These are phyloP conservation scores for Chlorella sp. DNA, from an alignment of 139 green algal genomes.

Conservation along the genomic window DNA sequence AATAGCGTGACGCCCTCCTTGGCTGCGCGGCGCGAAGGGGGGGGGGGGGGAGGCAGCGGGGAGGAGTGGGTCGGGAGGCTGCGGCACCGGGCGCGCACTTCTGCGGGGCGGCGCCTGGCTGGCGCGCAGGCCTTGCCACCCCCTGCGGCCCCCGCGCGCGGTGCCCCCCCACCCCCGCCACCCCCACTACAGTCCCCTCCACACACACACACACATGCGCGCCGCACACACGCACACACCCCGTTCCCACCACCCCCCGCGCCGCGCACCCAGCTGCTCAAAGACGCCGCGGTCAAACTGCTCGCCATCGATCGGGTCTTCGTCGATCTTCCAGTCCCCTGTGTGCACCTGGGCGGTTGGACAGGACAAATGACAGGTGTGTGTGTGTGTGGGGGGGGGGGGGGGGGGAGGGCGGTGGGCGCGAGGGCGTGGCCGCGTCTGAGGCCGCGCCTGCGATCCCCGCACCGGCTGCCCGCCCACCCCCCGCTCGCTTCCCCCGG, in stretches of 20 bases:
- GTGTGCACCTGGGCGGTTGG: slow-evolving; percentile 94
- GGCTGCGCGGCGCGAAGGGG: slow-evolving; percentile 38
- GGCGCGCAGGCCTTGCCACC: not conserved
- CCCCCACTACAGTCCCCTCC: too few species aligned
- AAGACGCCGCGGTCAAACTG: slow-evolving; percentile 90
- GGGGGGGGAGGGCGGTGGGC: too few species aligned
- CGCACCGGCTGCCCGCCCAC: too few species aligned
- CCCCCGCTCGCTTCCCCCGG: not conserved
- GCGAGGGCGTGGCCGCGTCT: too few species aligned
- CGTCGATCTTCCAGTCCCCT: slow-evolving; percentile 99
- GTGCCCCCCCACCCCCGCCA: too few species aligned
- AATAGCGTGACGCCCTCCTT: slow-evolving; percentile 85
- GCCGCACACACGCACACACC: too few species aligned
- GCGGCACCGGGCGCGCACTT: not conserved
- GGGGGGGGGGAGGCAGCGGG: not conserved
- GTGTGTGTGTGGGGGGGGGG: too few species aligned
- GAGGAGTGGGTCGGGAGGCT: not conserved
- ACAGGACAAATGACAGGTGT: too few species aligned
- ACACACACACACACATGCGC: too few species aligned
- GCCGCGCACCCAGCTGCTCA: slow-evolving; percentile 69
- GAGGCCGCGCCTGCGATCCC: too few species aligned
- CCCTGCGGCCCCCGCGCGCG: too few species aligned
- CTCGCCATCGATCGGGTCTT: slow-evolving; percentile 91
- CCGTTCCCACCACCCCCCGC: too few species aligned
- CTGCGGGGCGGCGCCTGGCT: not conserved